Base-by-base conservation (phyloP, 208 protist species). In the Acanthamoeba quina region DNA sequence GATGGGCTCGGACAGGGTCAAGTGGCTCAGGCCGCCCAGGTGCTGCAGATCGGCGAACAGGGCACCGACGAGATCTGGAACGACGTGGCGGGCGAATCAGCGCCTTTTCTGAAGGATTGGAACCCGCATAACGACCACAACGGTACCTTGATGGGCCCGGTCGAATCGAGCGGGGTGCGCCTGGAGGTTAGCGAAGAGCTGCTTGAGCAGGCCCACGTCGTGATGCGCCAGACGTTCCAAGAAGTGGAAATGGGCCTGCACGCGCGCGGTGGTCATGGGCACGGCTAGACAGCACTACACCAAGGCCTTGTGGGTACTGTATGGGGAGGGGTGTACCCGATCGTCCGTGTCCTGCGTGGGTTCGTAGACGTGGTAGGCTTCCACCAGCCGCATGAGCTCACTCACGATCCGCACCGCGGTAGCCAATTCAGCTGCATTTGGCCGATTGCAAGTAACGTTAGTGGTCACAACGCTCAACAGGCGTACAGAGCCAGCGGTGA, bases 321-420 rank as follows among this genome's bases (percentile, higher is more conserved):
- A 5, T 1, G 52, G 7, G 68, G 21, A 66, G 34, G 47, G 17
- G 6, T 11, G 44, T 17, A 91, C 58, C 31, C 15, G 11, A 19
- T 91, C 64, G 31, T 91, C 85, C 2, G 60, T 91, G 64, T 91
- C 85, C n/a, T 91, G 85, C 26, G 85, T 91, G 29, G 85, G 85
- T 31, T 91, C 85, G 47, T 91, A 91, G 34, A 91, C 85, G 37
- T 68, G 56, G 31, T 76, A 91, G 2, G 15, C 31, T 41, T 91
- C 85, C 19, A 91, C 85, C 5, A 91, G 64, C 41, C n/a, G 41
- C 31, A 91, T 58, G 47, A 91, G 44, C 26, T 91, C 64, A 31
- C 41, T 64, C 11, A 91, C 47, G 29, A 85, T 54, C 49, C 47
- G 2, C 7, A 85, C 76, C 5, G 76, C 19, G 9, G 47, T 7